Evolutionary conservation across 441 rosid species (phyloP), one percentile per base, ranked within the genome.

Genomic region (Oxalis stricta): DNA sequence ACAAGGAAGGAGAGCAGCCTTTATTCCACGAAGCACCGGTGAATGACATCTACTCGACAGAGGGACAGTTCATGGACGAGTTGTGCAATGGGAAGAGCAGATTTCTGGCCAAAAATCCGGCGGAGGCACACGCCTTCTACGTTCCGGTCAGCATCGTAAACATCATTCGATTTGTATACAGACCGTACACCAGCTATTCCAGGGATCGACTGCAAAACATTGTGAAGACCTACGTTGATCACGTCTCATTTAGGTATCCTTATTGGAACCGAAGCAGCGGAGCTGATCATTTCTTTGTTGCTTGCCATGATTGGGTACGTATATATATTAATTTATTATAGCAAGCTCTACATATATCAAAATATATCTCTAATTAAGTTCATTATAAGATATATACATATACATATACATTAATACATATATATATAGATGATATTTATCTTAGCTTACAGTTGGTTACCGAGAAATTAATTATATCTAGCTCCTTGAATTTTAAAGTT

Each of bases 291-390:
- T 75, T 84, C 59, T 55, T 88, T 50, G 62, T 77, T 46, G 71
- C 95, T 33, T 84, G 95, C 42, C 94, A 82, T 50, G 97, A 84
- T 39, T 84, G 97, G 94, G 94, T 84, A 55, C 31, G 18, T n/a
- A n/a, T n/a, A n/a, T n/a, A n/a, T n/a, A n/a, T n/a, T n/a, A n/a
- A n/a, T n/a, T n/a, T n/a, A n/a, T n/a, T n/a, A n/a, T n/a, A n/a
- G n/a, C n/a, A n/a, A n/a, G n/a, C n/a, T n/a, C n/a, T n/a, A n/a
- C n/a, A n/a, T n/a, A n/a, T n/a, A n/a, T n/a, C n/a, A n/a, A n/a
- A n/a, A n/a, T n/a, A n/a, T n/a, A n/a, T n/a, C n/a, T n/a, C n/a
- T n/a, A n/a, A n/a, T n/a, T n/a, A n/a, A n/a, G n/a, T n/a, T n/a
- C n/a, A n/a, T n/a, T n/a, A n/a, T n/a, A n/a, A n/a, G n/a, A n/a